These are phyloP conservation scores for Earliella scabrosa DNA, from an alignment of 1,284 basidiomycete species.

Conservation along the genomic window DNA sequence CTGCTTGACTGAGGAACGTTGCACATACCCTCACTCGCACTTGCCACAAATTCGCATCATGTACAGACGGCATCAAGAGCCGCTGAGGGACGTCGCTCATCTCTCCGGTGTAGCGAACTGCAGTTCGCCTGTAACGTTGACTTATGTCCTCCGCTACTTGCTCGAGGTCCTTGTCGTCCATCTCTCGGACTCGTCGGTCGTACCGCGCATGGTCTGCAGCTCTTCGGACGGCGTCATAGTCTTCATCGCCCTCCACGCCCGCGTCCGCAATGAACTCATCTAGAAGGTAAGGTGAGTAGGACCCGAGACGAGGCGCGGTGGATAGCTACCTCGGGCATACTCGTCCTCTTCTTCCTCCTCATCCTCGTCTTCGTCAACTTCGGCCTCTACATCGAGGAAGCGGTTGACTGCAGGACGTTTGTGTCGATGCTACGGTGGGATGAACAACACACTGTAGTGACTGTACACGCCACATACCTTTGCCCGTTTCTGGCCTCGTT, in stretches of 20 bases:
- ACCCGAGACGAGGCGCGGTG: background rate
- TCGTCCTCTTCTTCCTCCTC: constrained; percentile 95
- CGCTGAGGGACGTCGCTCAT: constrained; percentile 95
- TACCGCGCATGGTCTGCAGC: constrained; percentile 78
- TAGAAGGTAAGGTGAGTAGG: constrained; percentile 30
- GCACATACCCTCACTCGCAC: constrained; percentile 86
- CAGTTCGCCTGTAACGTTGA: constrained; percentile 77
- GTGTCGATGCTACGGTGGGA: constrained; percentile 56
- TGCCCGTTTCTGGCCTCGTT: constrained; percentile 54
- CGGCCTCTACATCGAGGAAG: constrained; percentile 96
- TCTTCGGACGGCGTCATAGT: constrained; percentile 66
- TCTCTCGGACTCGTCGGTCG: constrained; percentile 75
- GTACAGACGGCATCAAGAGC: constrained; percentile 95
- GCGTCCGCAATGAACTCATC: constrained; percentile 86
- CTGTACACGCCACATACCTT: constrained; percentile 48
- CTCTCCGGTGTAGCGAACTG: constrained; percentile 83
- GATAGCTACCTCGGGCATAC: constrained; percentile 66
- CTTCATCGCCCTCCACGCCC: constrained; percentile 67
- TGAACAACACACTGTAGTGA: constrained; percentile 11
- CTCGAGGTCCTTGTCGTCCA: constrained; percentile 85
- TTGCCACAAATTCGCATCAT: constrained; percentile 96
- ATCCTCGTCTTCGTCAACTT: constrained; percentile 93
- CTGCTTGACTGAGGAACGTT: no score
- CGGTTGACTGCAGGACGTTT: constrained; percentile 69
- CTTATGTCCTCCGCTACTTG: constrained; percentile 87